Base-by-base conservation (phyloP, 305 asterid species). In the Plantago lanceolata region DNA sequence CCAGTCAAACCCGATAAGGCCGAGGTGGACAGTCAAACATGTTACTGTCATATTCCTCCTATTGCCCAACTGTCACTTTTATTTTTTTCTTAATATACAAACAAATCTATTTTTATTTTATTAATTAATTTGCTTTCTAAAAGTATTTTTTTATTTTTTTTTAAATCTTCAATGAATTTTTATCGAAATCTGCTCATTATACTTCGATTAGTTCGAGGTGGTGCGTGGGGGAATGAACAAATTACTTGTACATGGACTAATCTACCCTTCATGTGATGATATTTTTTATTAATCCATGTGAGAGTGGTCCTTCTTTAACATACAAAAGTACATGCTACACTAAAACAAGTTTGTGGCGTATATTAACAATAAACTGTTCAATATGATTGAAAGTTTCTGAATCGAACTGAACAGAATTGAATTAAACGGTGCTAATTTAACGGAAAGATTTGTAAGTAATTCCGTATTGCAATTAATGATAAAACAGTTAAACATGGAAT, bases 1-100 rank as follows among this genome's bases (percentile, higher is more conserved):
- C 58, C 81, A 45, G 81, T 76, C 81, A 66, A 26, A 64, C 61
- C 63, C 55, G 71, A 64, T 64, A 57, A 61, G 49, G 49, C 65
- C 66, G 66, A 54, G 64, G 63, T 47, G 17, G 55, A 29, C 58
- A 48, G 65, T 67, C 75, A 71, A 65, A 66, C 66, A 33, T 33
- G 7, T 33, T 24, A 5, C 40, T 33, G 40, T 33, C 40, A 33
- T 33, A 33, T 8, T 33, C 40, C 40, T 5, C 40, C 40, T 5
- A 33, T 33, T 56, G 52, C 71, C 71, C 40, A 52, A 67, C 67
- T 65, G 61, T 48, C 63, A 45, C 73, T n/a, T 64, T 37, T 12
- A 4, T 18, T 21, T 13, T 64, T 37, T 12, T 3, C 12, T 21
- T 26, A 61, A 53, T 28, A 59, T 15, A 53, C 52, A 13, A 7